Evolutionary conservation across 1,284 basidiomycete genomes (phyloP).

Genomic region (Vanrija sp.): DNA sequence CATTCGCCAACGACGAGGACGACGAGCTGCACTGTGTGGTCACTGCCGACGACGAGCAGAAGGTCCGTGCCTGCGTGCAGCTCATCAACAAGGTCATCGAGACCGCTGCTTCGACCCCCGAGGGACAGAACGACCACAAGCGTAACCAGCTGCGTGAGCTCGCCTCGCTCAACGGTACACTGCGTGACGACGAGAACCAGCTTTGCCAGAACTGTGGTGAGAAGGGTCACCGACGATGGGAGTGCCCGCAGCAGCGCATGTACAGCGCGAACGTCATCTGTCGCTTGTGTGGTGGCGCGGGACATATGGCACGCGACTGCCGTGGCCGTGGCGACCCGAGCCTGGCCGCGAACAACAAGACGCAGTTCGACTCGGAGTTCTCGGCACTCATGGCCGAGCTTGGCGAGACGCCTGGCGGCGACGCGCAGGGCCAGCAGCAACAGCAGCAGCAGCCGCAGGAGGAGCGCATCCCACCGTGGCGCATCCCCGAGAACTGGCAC

Average conservation of each 20-base stretch:
- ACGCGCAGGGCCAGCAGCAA: slow-evolving; percentile 7
- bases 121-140: slow-evolving; percentile 99
- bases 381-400: slow-evolving; percentile 96
- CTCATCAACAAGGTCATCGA: slow-evolving; percentile 98
- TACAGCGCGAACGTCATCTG: slow-evolving; percentile 98
- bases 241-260: slow-evolving; percentile 92
- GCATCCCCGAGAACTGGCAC: slow-evolving; percentile 52
- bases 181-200: slow-evolving; percentile 99
- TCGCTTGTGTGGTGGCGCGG: slow-evolving; percentile 86
- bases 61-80: slow-evolving; percentile 83
- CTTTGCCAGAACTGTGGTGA: slow-evolving; percentile 97
- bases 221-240: slow-evolving; percentile 81
- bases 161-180: slow-evolving; percentile 94
- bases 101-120: slow-evolving; percentile 96
- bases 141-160: slow-evolving; percentile 97
- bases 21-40: slow-evolving; percentile 99
- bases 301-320: slow-evolving; percentile 96
- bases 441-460: slow-evolving; percentile 17
- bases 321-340: slow-evolving; percentile 56
- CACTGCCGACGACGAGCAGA: slow-evolving; percentile 85
- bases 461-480: slow-evolving; percentile 51
- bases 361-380: slow-evolving; percentile 89
- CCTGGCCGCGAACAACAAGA: slow-evolving; percentile 47
- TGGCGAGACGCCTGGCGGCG: slow-evolving; percentile 65
- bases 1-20: slow-evolving; percentile 91